phyloP scores from a whole-genome alignment of 192 early-diverging fungal species.

The Linderina pennispora region DNA sequence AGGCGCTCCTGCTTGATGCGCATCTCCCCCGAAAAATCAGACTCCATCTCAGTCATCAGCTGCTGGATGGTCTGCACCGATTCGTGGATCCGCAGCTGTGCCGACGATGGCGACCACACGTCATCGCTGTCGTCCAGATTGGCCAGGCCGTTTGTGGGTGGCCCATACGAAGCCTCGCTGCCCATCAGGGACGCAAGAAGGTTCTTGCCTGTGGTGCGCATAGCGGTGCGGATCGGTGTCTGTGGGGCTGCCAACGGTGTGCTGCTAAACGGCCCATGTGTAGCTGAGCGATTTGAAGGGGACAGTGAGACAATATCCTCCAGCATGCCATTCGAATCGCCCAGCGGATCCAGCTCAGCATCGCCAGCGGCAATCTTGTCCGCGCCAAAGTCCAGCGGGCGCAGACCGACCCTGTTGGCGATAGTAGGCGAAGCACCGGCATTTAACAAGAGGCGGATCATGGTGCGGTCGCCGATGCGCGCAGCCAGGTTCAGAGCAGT shows the following conservation, averaged over 20 bases:
- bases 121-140: not conserved
- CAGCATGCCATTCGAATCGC: not conserved
- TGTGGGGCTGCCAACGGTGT: slow-evolving; percentile 8
- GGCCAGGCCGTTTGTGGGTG: not conserved
- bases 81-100: slow-evolving; percentile 41
- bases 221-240: slow-evolving; percentile 23
- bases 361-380: slow-evolving; percentile 17
- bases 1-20: slow-evolving; percentile 52
- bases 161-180: not conserved
- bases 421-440: slow-evolving; percentile 73
- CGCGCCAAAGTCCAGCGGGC: slow-evolving; percentile 65
- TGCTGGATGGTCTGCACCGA: slow-evolving; percentile 54
- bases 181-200: slow-evolving; percentile 22
- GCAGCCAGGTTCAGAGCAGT: slow-evolving; percentile 90
- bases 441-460: slow-evolving; percentile 63
- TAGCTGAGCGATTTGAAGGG: no score
- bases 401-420: slow-evolving; percentile 69
- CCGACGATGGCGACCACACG: slow-evolving; percentile 27
- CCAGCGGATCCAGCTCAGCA: not conserved
- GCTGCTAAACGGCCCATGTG: not conserved
- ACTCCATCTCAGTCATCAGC: slow-evolving; percentile 62
- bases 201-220: slow-evolving; percentile 14
- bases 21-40: slow-evolving; percentile 58
- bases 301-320: slow-evolving; percentile 13
- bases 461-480: slow-evolving; percentile 58